Conservation (phyloP, 2,329 filamentous ascomycete genomes). For the Zymoseptoria pseudotritici region DNA sequence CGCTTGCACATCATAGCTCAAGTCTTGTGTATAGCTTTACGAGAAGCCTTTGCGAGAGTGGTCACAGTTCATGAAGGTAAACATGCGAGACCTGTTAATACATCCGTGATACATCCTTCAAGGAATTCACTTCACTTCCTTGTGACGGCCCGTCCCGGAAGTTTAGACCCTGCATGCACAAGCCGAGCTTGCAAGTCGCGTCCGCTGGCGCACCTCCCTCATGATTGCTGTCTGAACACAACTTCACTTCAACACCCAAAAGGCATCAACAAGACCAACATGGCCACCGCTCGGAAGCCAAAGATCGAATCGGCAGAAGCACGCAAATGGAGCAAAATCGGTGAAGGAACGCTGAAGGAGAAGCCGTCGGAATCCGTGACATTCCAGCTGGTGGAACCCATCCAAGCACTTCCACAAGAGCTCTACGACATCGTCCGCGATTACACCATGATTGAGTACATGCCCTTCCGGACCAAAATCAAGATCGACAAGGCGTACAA, state of each 20-base stretch:
- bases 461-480: background rate
- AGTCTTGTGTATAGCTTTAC: too few relatives aligned
- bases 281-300: background rate
- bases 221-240: too few relatives aligned
- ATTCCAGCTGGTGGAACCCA: background rate
- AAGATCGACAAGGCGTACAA: background rate
- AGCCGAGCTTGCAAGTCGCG: too few relatives aligned
- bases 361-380: background rate
- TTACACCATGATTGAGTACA: background rate
- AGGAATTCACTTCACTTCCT: too few relatives aligned
- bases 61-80: too few relatives aligned
- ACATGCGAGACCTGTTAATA: too few relatives aligned
- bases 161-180: too few relatives aligned
- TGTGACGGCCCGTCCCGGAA: too few relatives aligned
- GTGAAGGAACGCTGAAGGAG: background rate
- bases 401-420: background rate
- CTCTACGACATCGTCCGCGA: background rate
- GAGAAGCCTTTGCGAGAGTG: too few relatives aligned
- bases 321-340: background rate
- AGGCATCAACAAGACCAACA: background rate
- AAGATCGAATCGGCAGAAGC: background rate
- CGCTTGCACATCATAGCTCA: background rate
- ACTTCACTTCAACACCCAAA: too few relatives aligned
- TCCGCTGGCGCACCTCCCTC: too few relatives aligned
- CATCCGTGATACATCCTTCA: too few relatives aligned